A percentile compares a stretch with the other conserved stretches of the same genome.
Evolutionary conservation across 208 protist species (phyloP).

Genomic region (Angomonas ambiguus): DNA sequence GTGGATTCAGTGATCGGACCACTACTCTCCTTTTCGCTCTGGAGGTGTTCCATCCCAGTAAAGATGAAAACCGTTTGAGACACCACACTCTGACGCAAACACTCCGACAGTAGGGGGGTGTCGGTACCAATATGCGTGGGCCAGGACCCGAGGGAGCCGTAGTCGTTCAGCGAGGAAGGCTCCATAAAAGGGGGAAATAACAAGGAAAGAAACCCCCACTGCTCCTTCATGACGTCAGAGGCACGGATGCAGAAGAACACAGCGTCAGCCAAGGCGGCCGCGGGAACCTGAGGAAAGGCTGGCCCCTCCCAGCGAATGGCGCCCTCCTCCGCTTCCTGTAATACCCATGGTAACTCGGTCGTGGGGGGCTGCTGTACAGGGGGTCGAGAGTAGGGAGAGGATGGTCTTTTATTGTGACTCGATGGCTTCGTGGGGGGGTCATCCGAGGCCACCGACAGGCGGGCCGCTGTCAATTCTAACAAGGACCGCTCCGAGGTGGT

Average conservation of each 20-base stretch:
- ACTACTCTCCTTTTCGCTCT: neutral
- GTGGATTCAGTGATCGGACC: neutral
- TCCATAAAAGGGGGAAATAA: neutral
- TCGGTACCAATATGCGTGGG: neutral
- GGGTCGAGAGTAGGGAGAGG: neutral
- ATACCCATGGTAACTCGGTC: conserved; percentile 19
- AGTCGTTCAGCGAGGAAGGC: neutral
- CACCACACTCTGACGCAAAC: conserved; percentile 29
- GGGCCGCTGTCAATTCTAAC: neutral
- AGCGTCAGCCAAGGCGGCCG: conserved; percentile 11
- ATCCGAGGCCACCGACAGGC: neutral
- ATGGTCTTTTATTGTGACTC: neutral
- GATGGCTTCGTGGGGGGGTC: neutral
- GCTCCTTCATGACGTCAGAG: neutral
- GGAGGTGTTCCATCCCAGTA: conserved; percentile 27
- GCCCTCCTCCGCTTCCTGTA: conserved; percentile 24
- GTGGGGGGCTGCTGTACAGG: neutral
- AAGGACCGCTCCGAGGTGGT: conserved; percentile 6
- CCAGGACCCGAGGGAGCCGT: neutral
- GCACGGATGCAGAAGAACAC: conserved; percentile 30
- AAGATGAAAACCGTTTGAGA: conserved; percentile 40
- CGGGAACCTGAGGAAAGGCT: neutral
- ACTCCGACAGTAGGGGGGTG: neutral
- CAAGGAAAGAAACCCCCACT: conserved; percentile 1
- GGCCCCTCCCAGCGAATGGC: conserved; percentile 9